Base-by-base conservation (phyloP, 2,329 filamentous ascomycete species). In the Claviceps monticola region DNA sequence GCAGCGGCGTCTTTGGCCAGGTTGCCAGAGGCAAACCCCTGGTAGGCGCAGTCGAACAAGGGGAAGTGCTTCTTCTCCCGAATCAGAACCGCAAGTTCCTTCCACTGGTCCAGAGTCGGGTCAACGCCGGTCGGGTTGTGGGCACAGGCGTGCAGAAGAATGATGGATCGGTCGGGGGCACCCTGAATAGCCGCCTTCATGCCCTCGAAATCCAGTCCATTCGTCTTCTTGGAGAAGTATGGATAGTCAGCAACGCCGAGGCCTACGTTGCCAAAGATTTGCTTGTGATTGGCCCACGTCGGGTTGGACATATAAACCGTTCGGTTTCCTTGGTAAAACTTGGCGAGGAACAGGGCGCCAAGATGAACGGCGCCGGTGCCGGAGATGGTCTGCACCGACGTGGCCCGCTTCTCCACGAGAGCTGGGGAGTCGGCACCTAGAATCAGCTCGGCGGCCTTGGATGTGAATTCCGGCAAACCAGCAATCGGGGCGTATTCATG, bases 111-210 rank as follows among this genome's bases (percentile, higher is more conserved):
- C 59, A 85, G 76, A 19, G 90, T 95, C 7, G 90, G 90, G 70
- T 98, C 93, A 56, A 98, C 90, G 54, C 93, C 93, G 1, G 93
- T 98, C 38, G 93, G 93, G 74, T 98, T 98, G 75, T 98, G 93
- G 39, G 93, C 93, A 68, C 93, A 98, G 56, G 89, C 87, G 71
- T 97, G 93, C 41, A 97, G 80, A 45, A 97, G 78, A 67, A 98
- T 83, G 67, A 98, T 82, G 65, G 87, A 91, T 60, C 82, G 82
- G 50, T 86, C 76, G 3, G 88, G 84, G 7, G 91, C 90, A 37
- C 75, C 71, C 55, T 79, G 68, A 49, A 97, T 74, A 37, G 85
- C 71, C 48, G 72, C 67, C 66, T 88, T 81, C 85, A 97, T 90
- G 71, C 89, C 91, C 54, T 86, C 82, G 63, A 95, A 90, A 71